Evolutionary conservation across 495 filamentous ascomycete genomes (phyloP).

Genomic region (Schizothecium vesticola): DNA sequence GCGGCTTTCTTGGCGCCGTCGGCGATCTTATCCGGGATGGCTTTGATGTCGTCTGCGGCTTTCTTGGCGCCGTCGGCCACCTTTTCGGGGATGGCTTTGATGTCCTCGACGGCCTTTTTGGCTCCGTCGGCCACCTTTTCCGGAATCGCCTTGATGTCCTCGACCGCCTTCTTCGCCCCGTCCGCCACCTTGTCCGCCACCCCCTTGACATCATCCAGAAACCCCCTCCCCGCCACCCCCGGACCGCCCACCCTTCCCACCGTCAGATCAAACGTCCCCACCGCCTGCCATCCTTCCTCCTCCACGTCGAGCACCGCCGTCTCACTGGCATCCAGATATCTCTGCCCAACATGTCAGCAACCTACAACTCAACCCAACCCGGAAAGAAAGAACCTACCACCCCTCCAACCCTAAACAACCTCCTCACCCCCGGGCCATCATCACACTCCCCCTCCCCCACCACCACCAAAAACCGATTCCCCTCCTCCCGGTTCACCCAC

Average conservation of each 20-base stretch:
- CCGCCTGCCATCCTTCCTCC: conserved; percentile 16
- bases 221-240: not conserved
- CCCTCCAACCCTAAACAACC: conserved; percentile 10
- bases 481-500: conserved; percentile 17
- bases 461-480: conserved; percentile 18
- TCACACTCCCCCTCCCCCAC: conserved; percentile 16
- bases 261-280: conserved; percentile 14
- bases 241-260: conserved; percentile 6
- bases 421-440: not conserved
- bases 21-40: not conserved
- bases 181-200: not conserved
- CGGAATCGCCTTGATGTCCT: not conserved
- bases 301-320: conserved; percentile 15
- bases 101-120: not conserved
- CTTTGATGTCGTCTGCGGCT: no score
- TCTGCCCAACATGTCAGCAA: not conserved
- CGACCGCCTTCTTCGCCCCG: not conserved
- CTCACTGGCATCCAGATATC: conserved; percentile 13
- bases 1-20: not conserved
- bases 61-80: not conserved
- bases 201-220: not conserved
- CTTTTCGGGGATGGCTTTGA: not conserved
- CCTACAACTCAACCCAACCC: no score
- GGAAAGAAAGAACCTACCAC: not conserved
- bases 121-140: not conserved